These are phyloP conservation scores for Fusarium begoniae DNA, from an alignment of 2,329 filamentous ascomycete species.

Conservation along the genomic window DNA sequence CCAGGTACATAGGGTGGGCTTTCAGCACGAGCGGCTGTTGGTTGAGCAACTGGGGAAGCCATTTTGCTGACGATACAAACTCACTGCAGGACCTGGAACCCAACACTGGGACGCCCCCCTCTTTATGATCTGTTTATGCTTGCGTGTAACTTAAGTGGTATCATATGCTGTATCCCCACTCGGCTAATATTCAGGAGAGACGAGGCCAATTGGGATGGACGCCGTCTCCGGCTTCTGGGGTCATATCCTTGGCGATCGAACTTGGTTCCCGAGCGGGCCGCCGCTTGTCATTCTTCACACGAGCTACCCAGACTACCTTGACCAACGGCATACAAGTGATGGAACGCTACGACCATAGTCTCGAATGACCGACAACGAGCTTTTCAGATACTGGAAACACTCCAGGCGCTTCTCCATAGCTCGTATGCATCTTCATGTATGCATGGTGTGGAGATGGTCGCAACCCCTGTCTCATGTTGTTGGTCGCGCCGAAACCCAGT, in stretches of 20 bases:
- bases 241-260: neutral
- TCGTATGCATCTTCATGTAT: neutral
- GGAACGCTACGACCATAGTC: neutral
- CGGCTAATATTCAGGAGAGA: neutral
- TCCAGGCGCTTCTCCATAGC: neutral
- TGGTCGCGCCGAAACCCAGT: neutral
- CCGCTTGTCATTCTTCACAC: neutral
- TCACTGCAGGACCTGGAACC: neutral
- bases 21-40: neutral
- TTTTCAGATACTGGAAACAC: fast-evolving
- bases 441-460: neutral
- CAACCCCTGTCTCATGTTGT: neutral
- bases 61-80: neutral
- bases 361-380: neutral
- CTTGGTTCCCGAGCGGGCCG: neutral
- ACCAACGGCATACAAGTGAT: neutral
- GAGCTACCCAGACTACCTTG: neutral
- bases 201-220: neutral
- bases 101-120: neutral
- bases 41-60: neutral
- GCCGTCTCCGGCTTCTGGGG: neutral
- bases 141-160: neutral
- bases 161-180: conserved; percentile 7
- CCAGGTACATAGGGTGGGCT: neutral
- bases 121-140: neutral